Conservation (phyloP, 768 basidiomycete genomes). For the Tylopilus felleus region DNA sequence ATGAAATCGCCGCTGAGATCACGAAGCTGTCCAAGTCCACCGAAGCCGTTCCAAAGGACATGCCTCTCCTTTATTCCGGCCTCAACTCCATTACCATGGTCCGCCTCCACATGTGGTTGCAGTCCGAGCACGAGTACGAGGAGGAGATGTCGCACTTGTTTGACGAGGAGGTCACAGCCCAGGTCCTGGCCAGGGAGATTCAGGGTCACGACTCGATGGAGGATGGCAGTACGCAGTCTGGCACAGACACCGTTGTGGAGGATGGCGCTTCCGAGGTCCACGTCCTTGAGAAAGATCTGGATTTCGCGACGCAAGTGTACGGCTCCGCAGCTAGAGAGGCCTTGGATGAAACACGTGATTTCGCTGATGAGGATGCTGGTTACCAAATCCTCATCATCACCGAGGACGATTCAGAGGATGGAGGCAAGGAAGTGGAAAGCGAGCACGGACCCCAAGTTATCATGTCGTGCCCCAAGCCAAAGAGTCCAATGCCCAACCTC, state of each 20-base stretch:
- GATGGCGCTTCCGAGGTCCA: conserved; percentile 7
- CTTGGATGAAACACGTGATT: background rate
- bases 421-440: background rate
- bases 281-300: conserved; percentile 5
- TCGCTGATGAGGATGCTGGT: background rate
- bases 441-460: background rate
- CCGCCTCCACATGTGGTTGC: conserved; percentile 32
- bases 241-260: conserved; percentile 11
- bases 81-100: conserved; percentile 32
- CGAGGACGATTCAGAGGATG: background rate
- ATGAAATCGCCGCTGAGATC: conserved; percentile 33
- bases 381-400: conserved; percentile 10
- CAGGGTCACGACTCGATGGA: conserved; percentile 1
- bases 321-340: conserved; percentile 1
- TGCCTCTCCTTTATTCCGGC: conserved; percentile 33
- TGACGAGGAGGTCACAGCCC: conserved; percentile 31
- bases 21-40: conserved; percentile 28
- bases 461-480: background rate
- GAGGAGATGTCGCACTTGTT: conserved; percentile 31
- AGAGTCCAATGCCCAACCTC: conserved; percentile 10
- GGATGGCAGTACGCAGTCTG: conserved; percentile 2
- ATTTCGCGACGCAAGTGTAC: background rate
- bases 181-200: conserved; percentile 31
- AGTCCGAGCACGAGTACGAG: conserved; percentile 30
- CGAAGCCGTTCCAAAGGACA: conserved; percentile 30